Evolutionary conservation across 2,329 filamentous ascomycete species (phyloP).

Genomic region (Aurifilum marmelostoma): DNA sequence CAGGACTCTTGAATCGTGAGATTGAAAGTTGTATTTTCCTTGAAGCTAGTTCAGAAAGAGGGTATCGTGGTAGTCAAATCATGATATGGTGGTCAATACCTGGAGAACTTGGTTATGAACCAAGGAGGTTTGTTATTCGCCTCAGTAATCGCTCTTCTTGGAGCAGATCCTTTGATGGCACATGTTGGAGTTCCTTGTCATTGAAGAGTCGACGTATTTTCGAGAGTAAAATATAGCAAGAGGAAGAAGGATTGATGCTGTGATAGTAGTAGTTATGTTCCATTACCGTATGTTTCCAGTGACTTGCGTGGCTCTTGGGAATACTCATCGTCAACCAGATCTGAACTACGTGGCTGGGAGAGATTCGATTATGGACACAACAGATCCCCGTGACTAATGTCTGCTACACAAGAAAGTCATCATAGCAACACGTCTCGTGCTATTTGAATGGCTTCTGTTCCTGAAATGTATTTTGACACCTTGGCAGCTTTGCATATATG

Average conservation of each 20-base stretch:
- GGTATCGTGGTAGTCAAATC: neutral
- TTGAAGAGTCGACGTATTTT: neutral
- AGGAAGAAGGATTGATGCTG: neutral
- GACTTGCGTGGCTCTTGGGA: neutral
- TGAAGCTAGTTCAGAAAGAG: neutral
- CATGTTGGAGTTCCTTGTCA: neutral
- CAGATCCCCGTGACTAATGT: conserved; percentile 4
- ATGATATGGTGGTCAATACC: neutral
- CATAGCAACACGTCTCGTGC: neutral
- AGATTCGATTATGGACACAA: conserved; percentile 4
- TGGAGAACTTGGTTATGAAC: neutral
- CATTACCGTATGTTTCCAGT: neutral
- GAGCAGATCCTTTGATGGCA: neutral
- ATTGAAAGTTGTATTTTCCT: neutral
- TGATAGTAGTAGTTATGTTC: too few relatives aligned
- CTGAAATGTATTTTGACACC: neutral
- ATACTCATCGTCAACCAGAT: neutral
- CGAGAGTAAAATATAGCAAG: neutral
- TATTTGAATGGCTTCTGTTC: neutral
- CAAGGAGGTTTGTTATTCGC: neutral
- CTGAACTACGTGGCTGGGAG: conserved; percentile 1
- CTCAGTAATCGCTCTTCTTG: neutral
- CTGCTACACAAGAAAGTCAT: conserved; percentile 5
- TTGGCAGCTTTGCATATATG: too few relatives aligned
- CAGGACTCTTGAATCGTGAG: neutral